phyloP scores from a whole-genome alignment of 2,329 filamentous ascomycete genomes.

The Pyrenophora seminiperda region DNA sequence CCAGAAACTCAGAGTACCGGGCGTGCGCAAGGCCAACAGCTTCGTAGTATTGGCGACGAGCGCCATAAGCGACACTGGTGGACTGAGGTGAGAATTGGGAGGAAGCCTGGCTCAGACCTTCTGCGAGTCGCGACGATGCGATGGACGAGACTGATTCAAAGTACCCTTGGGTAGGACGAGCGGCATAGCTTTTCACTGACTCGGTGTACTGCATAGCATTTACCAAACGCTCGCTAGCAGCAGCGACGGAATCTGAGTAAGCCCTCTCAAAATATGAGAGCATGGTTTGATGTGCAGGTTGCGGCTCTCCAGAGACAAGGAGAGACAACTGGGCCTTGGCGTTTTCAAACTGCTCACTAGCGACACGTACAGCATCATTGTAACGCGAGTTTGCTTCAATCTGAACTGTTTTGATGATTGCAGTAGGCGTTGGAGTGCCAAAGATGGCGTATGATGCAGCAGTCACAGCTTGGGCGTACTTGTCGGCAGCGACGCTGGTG shows the following conservation, averaged over 20 bases:
- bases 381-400: conserved; percentile 63
- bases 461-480: conserved; percentile 62
- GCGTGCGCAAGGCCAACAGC: conserved; percentile 79
- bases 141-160: conserved; percentile 67
- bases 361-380: conserved; percentile 66
- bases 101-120: conserved; percentile 73
- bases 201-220: conserved; percentile 57
- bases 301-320: conserved; percentile 70
- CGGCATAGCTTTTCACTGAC: conserved; percentile 48
- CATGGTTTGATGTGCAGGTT: conserved; percentile 72
- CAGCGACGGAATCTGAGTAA: conserved; percentile 68
- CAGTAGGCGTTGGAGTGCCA: conserved; percentile 55
- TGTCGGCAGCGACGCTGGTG: conserved; percentile 58
- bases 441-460: conserved; percentile 64
- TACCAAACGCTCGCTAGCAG: conserved; percentile 64
- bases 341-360: conserved; percentile 68
- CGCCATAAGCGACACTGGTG: conserved; percentile 63
- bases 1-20: conserved; percentile 75
- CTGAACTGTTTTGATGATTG: conserved; percentile 52
- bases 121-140: conserved; percentile 70
- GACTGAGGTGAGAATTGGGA: conserved; percentile 71
- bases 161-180: conserved; percentile 53
- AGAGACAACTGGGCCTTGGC: conserved; percentile 70
- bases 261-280: conserved; percentile 70
- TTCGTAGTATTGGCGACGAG: conserved; percentile 74